These are phyloP conservation scores for Haplosporangium gracile DNA, from an alignment of 192 early-diverging fungal species.

Conservation along the genomic window DNA sequence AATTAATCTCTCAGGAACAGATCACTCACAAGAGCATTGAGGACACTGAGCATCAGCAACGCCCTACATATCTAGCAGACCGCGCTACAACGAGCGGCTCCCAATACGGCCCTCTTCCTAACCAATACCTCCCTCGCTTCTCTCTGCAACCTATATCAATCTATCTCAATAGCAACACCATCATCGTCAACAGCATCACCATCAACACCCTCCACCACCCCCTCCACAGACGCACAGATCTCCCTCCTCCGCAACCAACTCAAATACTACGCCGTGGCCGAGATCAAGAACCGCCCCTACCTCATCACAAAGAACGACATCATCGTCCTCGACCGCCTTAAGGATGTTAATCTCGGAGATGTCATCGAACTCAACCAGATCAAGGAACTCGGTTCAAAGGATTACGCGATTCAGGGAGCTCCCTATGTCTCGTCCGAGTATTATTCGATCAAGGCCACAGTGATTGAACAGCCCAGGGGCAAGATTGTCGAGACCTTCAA, in stretches of 20 bases:
- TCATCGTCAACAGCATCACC: constrained; percentile 17
- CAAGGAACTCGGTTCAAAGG: constrained; percentile 86
- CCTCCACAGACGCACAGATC: constrained; percentile 17
- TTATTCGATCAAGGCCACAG: constrained; percentile 85
- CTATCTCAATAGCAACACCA: constrained; percentile 11
- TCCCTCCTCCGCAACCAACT: constrained; percentile 71
- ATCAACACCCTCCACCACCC: constrained; percentile 2
- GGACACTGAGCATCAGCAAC: background rate
- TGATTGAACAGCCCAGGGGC: constrained; percentile 90
- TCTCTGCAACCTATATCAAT: background rate
- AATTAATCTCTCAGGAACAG: background rate
- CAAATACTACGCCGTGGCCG: constrained; percentile 88
- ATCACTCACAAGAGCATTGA: background rate
- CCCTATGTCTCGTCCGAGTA: constrained; percentile 84
- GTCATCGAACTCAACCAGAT: constrained; percentile 88
- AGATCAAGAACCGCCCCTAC: constrained; percentile 90
- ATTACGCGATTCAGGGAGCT: constrained; percentile 87
- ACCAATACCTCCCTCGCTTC: background rate
- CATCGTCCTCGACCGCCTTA: constrained; percentile 85
- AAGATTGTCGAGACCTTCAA: constrained; percentile 79
- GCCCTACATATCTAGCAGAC: background rate
- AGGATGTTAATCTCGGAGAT: constrained; percentile 90
- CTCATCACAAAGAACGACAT: constrained; percentile 91
- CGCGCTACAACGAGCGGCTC: no score
- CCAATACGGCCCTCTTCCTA: background rate